Evolutionary conservation across 352 stramenopile species (phyloP), one percentile per base, ranked within the genome.

Genomic region (Pythium scleroteichum): DNA sequence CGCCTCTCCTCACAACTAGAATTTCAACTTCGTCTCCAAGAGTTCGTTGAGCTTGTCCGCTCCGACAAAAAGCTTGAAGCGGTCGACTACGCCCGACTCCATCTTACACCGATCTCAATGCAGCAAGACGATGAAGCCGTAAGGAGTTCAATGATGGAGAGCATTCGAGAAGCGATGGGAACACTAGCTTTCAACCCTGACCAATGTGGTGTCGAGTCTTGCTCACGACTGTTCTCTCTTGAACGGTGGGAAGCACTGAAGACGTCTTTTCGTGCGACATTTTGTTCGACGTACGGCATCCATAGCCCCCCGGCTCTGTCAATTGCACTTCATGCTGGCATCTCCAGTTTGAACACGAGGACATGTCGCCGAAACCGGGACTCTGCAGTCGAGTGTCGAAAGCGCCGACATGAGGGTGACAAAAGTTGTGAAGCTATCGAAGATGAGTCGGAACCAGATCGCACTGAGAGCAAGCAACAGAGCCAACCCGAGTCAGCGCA

Each of bases 1-100:
- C 82, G 85, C 16, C 55, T 94, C 16, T 76, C 85, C 49, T 92
- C 85, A 6, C 68, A 64, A 19, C 45, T 94, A n/a, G 82, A 92
- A 52, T 91, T 94, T 38, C 78, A 80, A 9, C 46, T 94, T 29
- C 73, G 85, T 8, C 51, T 92, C 26, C 85, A 94, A 59, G 79
- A 87, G 54, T 89, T 92, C 59, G 67, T 94, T 20, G 85, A 92
- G 58, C 66, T 87, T n/a, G 80, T 92, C n/a, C 85, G 85, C 47
- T 72, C 73, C 3, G 73, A 73, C 49, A 83, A 90, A 57, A 76
- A 76, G 10, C 63, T 92, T n/a, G 76, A 90, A 20, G 85, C 85
- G 20, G 75, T 94, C 14, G 60, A 88, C 32, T 90, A 92, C 27
- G 85, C 85, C 4, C 85, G 82, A 53, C 38, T 68, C 8, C 66